These are phyloP conservation scores for Beta corolliflora DNA, from an alignment of 179 eudicot genomes.

Conservation along the genomic window DNA sequence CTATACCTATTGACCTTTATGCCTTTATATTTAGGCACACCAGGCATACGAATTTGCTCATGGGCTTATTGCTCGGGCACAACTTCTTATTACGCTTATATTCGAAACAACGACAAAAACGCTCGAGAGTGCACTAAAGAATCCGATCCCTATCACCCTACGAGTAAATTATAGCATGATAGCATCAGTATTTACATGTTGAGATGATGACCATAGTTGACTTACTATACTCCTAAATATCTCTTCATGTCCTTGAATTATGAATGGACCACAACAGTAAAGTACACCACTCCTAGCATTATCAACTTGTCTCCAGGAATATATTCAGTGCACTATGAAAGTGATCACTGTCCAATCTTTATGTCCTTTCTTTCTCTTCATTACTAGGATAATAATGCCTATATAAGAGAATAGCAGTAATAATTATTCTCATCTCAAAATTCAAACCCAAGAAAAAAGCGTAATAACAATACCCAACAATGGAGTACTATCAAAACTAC, in stretches of 20 bases:
- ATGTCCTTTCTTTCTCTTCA: conserved; percentile 5
- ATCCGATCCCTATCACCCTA: too few relatives aligned
- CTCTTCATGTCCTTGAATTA: neutral
- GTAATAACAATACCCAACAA: neutral
- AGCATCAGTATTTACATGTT: neutral
- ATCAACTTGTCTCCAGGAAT: conserved; percentile 20
- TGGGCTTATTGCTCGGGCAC: too few relatives aligned
- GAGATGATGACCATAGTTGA: conserved; percentile 10
- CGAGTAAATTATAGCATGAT: neutral
- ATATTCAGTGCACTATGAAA: conserved; percentile 19
- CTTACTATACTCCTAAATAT: neutral
- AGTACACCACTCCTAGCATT: conserved; percentile 11
- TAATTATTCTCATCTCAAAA: neutral
- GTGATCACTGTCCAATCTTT: neutral
- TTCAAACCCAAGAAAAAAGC: neutral
- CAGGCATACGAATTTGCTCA: too few relatives aligned
- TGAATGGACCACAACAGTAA: conserved; percentile 1
- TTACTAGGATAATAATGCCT: conserved; percentile 9
- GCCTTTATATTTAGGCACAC: too few relatives aligned
- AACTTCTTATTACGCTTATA: too few relatives aligned
- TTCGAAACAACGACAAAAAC: too few relatives aligned
- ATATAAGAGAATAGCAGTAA: neutral
- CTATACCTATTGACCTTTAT: too few relatives aligned
- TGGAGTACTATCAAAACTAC: conserved; percentile 19
- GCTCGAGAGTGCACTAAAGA: too few relatives aligned